These are phyloP conservation scores for Melampsora americana DNA, from an alignment of 1,284 basidiomycete genomes.

Conservation along the genomic window DNA sequence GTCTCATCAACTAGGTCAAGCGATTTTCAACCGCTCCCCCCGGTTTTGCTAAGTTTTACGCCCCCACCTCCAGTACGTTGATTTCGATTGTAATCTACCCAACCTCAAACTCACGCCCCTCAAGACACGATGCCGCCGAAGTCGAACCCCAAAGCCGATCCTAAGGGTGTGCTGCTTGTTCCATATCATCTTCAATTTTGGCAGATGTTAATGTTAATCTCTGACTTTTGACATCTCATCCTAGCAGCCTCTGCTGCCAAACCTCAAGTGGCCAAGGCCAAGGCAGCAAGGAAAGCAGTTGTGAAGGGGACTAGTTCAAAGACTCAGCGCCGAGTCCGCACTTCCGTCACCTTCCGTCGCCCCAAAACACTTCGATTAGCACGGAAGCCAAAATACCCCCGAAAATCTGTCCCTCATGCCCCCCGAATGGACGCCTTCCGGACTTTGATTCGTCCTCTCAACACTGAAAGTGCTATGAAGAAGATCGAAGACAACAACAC, in stretches of 20 bases:
- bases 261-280: slow-evolving; percentile 43
- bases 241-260: slow-evolving; percentile 37
- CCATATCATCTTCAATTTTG: too few relatives aligned
- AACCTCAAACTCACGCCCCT: slow-evolving; percentile 6
- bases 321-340: slow-evolving; percentile 35
- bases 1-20: slow-evolving; percentile 37
- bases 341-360: slow-evolving; percentile 54
- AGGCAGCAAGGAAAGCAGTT: slow-evolving; percentile 41
- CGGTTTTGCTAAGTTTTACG: not conserved
- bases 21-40: not conserved
- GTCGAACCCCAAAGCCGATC: slow-evolving; percentile 28
- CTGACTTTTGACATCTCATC: not conserved
- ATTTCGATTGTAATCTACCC: not conserved
- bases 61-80: not conserved
- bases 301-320: slow-evolving; percentile 41
- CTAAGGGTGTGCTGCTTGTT: slow-evolving; percentile 11
- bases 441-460: slow-evolving; percentile 74
- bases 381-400: slow-evolving; percentile 84
- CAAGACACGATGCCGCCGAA: slow-evolving; percentile 39
- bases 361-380: slow-evolving; percentile 87
- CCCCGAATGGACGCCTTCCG: slow-evolving; percentile 96
- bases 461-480: slow-evolving; percentile 66
- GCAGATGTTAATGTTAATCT: not conserved
- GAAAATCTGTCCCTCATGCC: slow-evolving; percentile 89
- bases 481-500: slow-evolving; percentile 99